Base-by-base conservation (phyloP, 805 yeast species). In the Suhomyces xylopsoci region DNA sequence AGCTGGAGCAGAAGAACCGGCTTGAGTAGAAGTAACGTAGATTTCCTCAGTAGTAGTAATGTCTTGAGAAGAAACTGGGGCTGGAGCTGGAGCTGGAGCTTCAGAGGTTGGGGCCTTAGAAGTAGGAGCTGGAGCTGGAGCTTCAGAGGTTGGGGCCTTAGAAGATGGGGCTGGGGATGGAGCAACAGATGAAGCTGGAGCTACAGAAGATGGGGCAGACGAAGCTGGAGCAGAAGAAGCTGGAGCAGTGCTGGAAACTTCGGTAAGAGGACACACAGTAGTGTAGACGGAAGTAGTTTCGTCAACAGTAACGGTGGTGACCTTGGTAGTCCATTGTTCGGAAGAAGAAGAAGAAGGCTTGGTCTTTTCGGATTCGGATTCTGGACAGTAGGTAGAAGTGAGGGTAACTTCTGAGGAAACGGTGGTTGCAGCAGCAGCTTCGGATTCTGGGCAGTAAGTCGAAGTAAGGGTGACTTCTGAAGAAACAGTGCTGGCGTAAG, bases 321-420 rank as follows among this genome's bases (percentile, higher is more conserved):
- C 49, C 42, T 48, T 44, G 30, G 57, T 49, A 38, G 49, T 61
- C 45, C 45, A 63, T 57, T 30, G 40, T n/a, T n/a, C n/a, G n/a
- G n/a, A n/a, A 12, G 47, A 30, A 34, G 22, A 38, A 2, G 46
- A 47, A 25, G 48, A 32, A 17, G 51, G 2, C 44, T 34, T 7
- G 42, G 53, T 25, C 28, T 19, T 24, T 24, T 42, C 45, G 25
- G 25, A 15, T 28, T 17, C 28, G 26, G 48, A 22, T 17, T 49
- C 47, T 43, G 66, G 63, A 50, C 61, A 57, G 56, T 51, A 55
- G 22, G 66, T 58, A 61, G 52, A 55, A 54, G 20, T 25, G 28
- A 53, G 49, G n/a, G 58, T 54, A 32, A 59, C 55, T 15, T 28
- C 42, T 5, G 26, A 38, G 3, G 40, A 52, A 17, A 53, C 55